These are phyloP conservation scores for Phytopythium cucurbitacearum DNA, from an alignment of 352 stramenopile species.

Conservation along the genomic window DNA sequence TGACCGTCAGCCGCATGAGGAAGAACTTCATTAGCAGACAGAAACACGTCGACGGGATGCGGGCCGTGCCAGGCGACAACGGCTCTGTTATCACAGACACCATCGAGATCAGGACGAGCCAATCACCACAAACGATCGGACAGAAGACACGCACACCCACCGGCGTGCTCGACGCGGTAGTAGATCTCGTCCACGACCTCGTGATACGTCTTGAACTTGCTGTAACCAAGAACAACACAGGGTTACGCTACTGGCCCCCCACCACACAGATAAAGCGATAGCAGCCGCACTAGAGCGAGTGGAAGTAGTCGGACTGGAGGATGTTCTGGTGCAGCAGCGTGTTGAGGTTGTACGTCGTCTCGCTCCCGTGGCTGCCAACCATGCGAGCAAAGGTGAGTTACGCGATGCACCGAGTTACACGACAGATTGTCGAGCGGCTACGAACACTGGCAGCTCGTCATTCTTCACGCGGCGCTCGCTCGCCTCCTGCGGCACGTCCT, in stretches of 20 bases:
- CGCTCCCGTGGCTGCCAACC: constrained; percentile 67
- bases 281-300: constrained; percentile 82
- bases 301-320: constrained; percentile 94
- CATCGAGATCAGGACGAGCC: not conserved
- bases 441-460: constrained; percentile 75
- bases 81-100: constrained; percentile 67
- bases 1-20: constrained; percentile 92
- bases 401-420: not conserved
- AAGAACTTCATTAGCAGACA: constrained; percentile 97
- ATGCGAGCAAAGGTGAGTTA: constrained; percentile 3
- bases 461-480: constrained; percentile 63
- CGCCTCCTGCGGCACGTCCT: constrained; percentile 30
- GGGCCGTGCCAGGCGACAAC: constrained; percentile 86
- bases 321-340: constrained; percentile 95
- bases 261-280: not conserved
- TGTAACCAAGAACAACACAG: constrained; percentile 7
- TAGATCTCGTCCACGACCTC: constrained; percentile 95
- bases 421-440: constrained; percentile 3
- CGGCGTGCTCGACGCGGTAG: constrained; percentile 80
- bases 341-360: constrained; percentile 95
- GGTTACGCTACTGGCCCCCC: not conserved
- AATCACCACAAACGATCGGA: not conserved
- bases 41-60: constrained; percentile 94
- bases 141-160: constrained; percentile 13
- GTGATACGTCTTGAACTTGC: constrained; percentile 93